A percentile compares a stretch with the other conserved stretches of the same genome.
Conservation (phyloP, 164 flowering plant genomes). For the Stephania yunnanensis region DNA sequence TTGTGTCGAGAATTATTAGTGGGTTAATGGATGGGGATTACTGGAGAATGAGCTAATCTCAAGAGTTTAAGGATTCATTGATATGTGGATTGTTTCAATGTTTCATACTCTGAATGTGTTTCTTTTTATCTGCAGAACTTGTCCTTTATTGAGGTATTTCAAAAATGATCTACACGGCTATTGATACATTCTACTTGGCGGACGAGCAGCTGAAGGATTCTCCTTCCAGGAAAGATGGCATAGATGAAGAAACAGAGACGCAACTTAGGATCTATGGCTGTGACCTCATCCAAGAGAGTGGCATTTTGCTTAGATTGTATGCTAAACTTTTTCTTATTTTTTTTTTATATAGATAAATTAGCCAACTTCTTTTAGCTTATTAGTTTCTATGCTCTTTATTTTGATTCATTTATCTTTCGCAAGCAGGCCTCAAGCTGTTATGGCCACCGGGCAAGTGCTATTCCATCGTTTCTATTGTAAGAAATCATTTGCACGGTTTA, state of each 20-base stretch:
- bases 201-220: conserved; percentile 69
- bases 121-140: conserved; percentile 3
- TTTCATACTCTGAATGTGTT: background rate
- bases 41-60: too few relatives aligned
- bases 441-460: conserved; percentile 95
- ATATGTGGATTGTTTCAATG: too few relatives aligned
- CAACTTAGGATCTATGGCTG: conserved; percentile 87
- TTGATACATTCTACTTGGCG: conserved; percentile 78
- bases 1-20: background rate
- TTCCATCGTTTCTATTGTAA: conserved; percentile 97
- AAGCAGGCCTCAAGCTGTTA: conserved; percentile 87
- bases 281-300: conserved; percentile 90
- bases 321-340: conserved; percentile 2
- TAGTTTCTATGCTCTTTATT: background rate
- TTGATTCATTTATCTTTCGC: conserved; percentile 17
- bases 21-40: background rate
- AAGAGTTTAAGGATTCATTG: too few relatives aligned
- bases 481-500: conserved; percentile 88
- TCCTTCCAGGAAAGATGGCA: conserved; percentile 87
- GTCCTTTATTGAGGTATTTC: background rate
- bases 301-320: conserved; percentile 79
- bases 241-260: conserved; percentile 67
- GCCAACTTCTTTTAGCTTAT: background rate
- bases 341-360: background rate
- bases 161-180: conserved; percentile 81